Evolutionary conservation across 306 rosid genomes (phyloP), one percentile per base, ranked within the genome.

Genomic region (Sesbania bispinosa): DNA sequence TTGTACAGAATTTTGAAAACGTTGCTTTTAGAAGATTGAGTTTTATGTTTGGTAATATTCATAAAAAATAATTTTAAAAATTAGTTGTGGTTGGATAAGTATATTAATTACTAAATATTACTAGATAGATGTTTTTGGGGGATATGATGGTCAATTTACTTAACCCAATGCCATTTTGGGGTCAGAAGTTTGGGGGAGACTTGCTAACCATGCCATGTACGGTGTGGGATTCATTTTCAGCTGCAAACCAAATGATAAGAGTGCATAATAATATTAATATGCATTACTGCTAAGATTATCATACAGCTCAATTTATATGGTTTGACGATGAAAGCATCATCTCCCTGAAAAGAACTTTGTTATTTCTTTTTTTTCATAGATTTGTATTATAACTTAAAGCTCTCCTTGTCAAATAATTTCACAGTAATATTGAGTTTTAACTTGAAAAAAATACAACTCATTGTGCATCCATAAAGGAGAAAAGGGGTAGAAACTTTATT

Each of bases 71-170:
- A 55, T 53, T 23, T 55, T 55, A 57, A 18, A 24, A 57, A 43
- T 57, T 36, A n/a, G 36, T 72, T 33, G 47, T 71, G 33, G 65
- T 43, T 57, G 42, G 41, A 24, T 53, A 53, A 6, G 70, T 63
- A 24, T 42, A 39, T 62, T 39, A 38, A 39, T 8, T 62, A 62
- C 39, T 39, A 39, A 16, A 4, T 52, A 52, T 14, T 29, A 15
- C 1, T 29, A 13, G 19, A 43, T 24, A 14, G 5, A 0, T 29
- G 5, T 29, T 65, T 70, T 39, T 55, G 18, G 55, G 16, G 16
- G 41, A 52, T 52, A 54, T 54, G 54, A 71, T 57, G 55, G 67
- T 42, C 27, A 71, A 71, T 39, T 39, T 63, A 21, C 24, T 62
- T 41, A 9, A 52, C 69, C 6, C 48, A n/a, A 55, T 9, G 23